Base-by-base conservation (phyloP, 306 rosid species). In the Ceratonia siliqua region DNA sequence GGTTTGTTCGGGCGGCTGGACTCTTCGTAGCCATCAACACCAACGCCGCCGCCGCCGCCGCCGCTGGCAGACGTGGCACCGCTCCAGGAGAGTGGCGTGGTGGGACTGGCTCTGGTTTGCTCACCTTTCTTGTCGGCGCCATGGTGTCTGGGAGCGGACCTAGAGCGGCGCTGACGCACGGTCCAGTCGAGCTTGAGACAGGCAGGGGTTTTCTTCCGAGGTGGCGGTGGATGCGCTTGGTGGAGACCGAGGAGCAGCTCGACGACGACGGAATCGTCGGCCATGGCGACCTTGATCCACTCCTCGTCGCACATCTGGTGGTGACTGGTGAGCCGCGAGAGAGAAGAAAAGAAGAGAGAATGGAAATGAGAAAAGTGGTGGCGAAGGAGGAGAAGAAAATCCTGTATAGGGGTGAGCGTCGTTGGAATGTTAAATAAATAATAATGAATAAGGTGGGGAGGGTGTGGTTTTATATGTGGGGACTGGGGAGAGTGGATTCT, bases 71-170 rank as follows among this genome's bases (percentile, higher is more conserved):
- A 90, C 45, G 98, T 89, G 84, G 80, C 87, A 13, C 81, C 91
- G 85, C 85, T 88, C 91, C 91, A 91, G 8, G 97, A 82, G 24
- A 94, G 93, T 1, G 98, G 98, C 28, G 98, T 94, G 73, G 91
- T 91, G 3, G 98, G 98, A 52, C 98, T 94, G 54, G 89, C 92
- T 13, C 96, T 68, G 4, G 83, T 64, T 15, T 82, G 58, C 20
- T 82, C 82, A 0, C 63, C 57, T 61, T 82, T 82, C 46, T 61
- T 79, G 70, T 20, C 50, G n/a, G 66, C 61, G 27, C 28, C 52
- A 0, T 30, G 30, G 61, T 49, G 74, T 4, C 81, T 78, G 1
- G 85, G 78, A 36, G 70, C 14, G 62, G 82, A 76, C 75, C 66
- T 87, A 21, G 98, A 87, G 30, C 98, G 92, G 36, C 81, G 91